Percentiles rank a stretch among this genome's conserved stretches.
phyloP scores from a whole-genome alignment of 768 basidiomycete species.

The Boletellus ananiceps region DNA sequence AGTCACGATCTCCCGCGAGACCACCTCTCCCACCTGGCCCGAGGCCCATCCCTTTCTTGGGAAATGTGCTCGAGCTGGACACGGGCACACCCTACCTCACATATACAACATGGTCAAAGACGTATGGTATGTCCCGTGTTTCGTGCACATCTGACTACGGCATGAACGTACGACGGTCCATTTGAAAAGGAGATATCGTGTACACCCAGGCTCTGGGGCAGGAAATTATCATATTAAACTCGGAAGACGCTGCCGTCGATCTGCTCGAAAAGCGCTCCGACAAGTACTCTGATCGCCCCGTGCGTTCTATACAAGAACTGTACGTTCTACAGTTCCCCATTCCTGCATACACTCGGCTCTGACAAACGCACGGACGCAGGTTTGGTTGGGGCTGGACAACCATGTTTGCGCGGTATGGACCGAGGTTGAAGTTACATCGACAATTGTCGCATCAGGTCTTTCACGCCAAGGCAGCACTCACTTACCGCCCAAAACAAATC shows the following conservation, averaged over 20 bases:
- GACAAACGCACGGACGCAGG: slow-evolving; percentile 7
- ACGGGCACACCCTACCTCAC: slow-evolving; percentile 7
- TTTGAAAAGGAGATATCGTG: slow-evolving; percentile 6
- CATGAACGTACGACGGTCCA: too few species aligned
- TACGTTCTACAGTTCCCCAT: not conserved
- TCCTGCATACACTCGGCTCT: not conserved
- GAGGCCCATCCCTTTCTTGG: slow-evolving; percentile 9
- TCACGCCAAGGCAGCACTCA: slow-evolving; percentile 5
- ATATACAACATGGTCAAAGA: slow-evolving; percentile 20
- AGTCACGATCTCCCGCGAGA: not conserved
- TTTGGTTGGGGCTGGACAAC: slow-evolving; percentile 18
- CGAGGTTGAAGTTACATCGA: slow-evolving; percentile 21
- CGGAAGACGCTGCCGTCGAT: slow-evolving; percentile 2
- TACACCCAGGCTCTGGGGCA: slow-evolving; percentile 34
- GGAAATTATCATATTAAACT: slow-evolving; percentile 48
- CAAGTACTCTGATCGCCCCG: slow-evolving; percentile 3
- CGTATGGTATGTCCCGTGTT: slow-evolving; percentile 8
- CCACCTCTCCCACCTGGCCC: slow-evolving; percentile 15
- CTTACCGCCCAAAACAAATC: slow-evolving; percentile 15
- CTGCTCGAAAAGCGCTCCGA: too few species aligned
- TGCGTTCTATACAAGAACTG: not conserved
- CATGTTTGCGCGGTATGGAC: slow-evolving; percentile 17
- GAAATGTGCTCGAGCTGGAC: slow-evolving; percentile 13
- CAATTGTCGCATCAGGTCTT: slow-evolving; percentile 18
- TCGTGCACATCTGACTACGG: too few species aligned